Evolutionary conservation across 2,329 filamentous ascomycete species (phyloP).

Genomic region (Neocatenulostroma microsporum): DNA sequence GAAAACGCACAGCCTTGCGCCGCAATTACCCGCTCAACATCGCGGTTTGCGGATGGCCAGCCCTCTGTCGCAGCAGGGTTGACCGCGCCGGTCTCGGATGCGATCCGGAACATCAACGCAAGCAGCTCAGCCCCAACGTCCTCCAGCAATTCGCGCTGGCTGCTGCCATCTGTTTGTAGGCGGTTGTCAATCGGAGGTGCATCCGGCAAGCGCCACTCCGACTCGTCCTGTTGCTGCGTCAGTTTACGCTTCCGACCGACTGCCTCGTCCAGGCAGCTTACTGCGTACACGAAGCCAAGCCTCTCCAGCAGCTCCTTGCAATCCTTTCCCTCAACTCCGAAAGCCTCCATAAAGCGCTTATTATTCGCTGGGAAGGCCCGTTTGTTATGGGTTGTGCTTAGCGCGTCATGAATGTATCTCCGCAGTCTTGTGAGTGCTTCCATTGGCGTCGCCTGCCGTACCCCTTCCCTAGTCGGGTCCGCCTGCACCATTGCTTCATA

Average conservation of each 20-base stretch:
- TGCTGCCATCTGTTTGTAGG: slow-evolving; percentile 17
- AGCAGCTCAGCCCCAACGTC: slow-evolving; percentile 52
- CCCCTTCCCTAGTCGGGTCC: slow-evolving; percentile 48
- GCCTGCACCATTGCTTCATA: slow-evolving; percentile 45
- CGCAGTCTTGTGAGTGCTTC: slow-evolving; percentile 51
- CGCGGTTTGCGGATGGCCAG: slow-evolving; percentile 25
- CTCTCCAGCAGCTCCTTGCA: slow-evolving; percentile 52
- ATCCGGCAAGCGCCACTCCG: slow-evolving; percentile 25
- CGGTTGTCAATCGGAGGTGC: slow-evolving; percentile 16
- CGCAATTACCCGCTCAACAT: slow-evolving; percentile 28
- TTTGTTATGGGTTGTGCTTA: slow-evolving; percentile 43
- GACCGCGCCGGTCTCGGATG: slow-evolving; percentile 16
- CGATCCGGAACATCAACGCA: slow-evolving; percentile 40
- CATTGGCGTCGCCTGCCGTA: slow-evolving; percentile 44
- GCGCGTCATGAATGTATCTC: slow-evolving; percentile 53
- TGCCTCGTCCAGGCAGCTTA: slow-evolving; percentile 12
- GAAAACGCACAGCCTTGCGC: slow-evolving; percentile 26
- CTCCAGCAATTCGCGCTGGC: slow-evolving; percentile 43
- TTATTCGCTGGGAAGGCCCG: slow-evolving; percentile 52
- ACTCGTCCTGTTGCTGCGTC: slow-evolving; percentile 1
- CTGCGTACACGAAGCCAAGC: slow-evolving; percentile 47
- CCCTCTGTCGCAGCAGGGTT: slow-evolving; percentile 23
- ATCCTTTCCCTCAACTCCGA: slow-evolving; percentile 45
- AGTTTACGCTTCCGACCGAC: background rate
- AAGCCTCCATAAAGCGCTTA: slow-evolving; percentile 56